Percentiles rank a stretch among this genome's conserved stretches.
phyloP scores from a whole-genome alignment of 208 protist species.

The Naegleria lovaniensis region DNA sequence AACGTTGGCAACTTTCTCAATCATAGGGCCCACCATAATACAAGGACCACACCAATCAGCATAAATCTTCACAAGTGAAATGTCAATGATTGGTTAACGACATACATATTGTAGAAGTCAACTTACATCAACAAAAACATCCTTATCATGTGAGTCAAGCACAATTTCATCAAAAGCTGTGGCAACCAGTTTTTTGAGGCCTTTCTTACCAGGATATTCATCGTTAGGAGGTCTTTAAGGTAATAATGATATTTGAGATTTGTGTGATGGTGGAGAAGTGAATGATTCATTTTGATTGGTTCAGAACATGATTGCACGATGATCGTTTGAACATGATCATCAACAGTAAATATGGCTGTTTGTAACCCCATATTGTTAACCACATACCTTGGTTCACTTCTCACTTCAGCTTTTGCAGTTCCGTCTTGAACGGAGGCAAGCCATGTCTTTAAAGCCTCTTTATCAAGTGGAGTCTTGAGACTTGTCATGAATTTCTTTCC shows the following conservation, averaged over 20 bases:
- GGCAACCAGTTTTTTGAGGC: neutral
- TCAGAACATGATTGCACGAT: too few relatives aligned
- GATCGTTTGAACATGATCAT: too few relatives aligned
- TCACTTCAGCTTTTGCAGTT: neutral
- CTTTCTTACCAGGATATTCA: neutral
- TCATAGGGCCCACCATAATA: neutral
- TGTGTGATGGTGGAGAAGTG: too few relatives aligned
- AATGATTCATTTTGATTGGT: too few relatives aligned
- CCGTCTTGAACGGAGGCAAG: neutral
- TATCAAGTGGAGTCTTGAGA: neutral
- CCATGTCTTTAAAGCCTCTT: neutral
- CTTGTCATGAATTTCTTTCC: neutral
- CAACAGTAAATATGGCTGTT: too few relatives aligned
- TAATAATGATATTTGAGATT: neutral
- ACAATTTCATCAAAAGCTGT: neutral
- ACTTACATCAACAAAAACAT: too few relatives aligned
- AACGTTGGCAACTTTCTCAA: neutral
- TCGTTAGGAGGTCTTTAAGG: neutral
- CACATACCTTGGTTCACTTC: neutral
- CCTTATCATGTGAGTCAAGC: neutral
- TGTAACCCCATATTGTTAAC: too few relatives aligned
- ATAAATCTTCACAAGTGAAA: neutral
- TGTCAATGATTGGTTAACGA: too few relatives aligned
- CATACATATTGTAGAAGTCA: too few relatives aligned
- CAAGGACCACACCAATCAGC: slow-evolving; percentile 5